Conservation (phyloP, 306 rosid genomes). For the Albizia julibrissin region DNA sequence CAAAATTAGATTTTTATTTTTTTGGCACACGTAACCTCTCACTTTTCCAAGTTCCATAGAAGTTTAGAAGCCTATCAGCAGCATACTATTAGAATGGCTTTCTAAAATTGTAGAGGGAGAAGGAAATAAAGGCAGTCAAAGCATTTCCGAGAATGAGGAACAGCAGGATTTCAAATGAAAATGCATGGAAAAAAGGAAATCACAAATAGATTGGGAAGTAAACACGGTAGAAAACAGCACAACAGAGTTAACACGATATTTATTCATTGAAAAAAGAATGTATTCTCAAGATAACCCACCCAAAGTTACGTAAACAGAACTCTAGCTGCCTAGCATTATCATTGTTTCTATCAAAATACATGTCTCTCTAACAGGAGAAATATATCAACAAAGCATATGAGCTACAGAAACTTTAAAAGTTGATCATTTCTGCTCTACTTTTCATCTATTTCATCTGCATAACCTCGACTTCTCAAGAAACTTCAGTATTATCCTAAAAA, state of each 20-base stretch:
- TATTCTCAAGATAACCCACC: neutral
- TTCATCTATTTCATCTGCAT: neutral
- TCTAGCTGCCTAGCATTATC: neutral
- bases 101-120: neutral
- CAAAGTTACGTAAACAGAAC: neutral
- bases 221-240: neutral
- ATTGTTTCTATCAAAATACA: slow-evolving; percentile 5
- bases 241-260: neutral
- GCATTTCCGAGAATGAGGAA: neutral
- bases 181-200: neutral
- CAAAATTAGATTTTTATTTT: neutral
- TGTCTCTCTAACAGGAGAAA: neutral
- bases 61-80: neutral
- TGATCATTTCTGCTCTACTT: neutral
- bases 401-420: neutral
- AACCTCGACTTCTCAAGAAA: neutral
- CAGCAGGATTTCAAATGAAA: neutral
- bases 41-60: slow-evolving; percentile 8
- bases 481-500: neutral
- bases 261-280: neutral
- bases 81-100: neutral
- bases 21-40: neutral
- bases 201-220: neutral
- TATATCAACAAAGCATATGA: neutral
- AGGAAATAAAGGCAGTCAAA: neutral